Evolutionary conservation across 768 basidiomycete species (phyloP).

Genomic region (Mycena metata): DNA sequence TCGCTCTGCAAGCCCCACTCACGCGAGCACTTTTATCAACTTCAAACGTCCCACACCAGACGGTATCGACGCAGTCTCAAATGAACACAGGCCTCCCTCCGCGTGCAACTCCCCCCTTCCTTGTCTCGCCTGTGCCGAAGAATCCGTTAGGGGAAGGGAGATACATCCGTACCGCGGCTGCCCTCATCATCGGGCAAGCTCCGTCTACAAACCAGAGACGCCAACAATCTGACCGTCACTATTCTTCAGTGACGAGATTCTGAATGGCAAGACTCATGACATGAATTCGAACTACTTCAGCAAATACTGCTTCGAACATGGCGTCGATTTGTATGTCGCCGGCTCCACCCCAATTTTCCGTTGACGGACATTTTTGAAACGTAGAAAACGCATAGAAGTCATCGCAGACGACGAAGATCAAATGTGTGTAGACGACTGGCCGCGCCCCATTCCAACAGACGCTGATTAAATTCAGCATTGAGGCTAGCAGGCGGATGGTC

Average conservation of each 20-base stretch:
- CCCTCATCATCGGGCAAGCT: conserved; percentile 78
- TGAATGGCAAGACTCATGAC: conserved; percentile 93
- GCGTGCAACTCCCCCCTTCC: conserved; percentile 49
- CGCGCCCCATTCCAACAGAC: not conserved
- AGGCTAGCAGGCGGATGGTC: conserved; percentile 88
- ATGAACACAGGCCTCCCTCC: conserved; percentile 3
- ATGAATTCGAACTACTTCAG: conserved; percentile 90
- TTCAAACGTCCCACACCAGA: conserved; percentile 12
- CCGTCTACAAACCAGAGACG: not conserved
- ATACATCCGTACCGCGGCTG: conserved; percentile 81
- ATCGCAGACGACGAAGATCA: conserved; percentile 92
- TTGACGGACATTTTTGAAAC: conserved; percentile 38
- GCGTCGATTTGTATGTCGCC: conserved; percentile 75
- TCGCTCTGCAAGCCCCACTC: conserved; percentile 6
- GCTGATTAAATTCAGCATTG: conserved; percentile 63
- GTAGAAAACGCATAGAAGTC: conserved; percentile 90
- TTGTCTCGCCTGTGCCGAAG: conserved; percentile 68
- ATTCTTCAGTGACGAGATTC: conserved; percentile 81
- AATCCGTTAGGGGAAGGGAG: conserved; percentile 79
- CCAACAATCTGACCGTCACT: conserved; percentile 5
- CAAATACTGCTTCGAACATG: conserved; percentile 90
- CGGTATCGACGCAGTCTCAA: conserved; percentile 25
- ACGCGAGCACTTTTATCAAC: conserved; percentile 26
- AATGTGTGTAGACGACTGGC: conserved; percentile 59
- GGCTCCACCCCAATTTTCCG: conserved; percentile 8